Conservation (phyloP, 2,329 filamentous ascomycete species). For the Gnomoniopsis smithogilvyi region DNA sequence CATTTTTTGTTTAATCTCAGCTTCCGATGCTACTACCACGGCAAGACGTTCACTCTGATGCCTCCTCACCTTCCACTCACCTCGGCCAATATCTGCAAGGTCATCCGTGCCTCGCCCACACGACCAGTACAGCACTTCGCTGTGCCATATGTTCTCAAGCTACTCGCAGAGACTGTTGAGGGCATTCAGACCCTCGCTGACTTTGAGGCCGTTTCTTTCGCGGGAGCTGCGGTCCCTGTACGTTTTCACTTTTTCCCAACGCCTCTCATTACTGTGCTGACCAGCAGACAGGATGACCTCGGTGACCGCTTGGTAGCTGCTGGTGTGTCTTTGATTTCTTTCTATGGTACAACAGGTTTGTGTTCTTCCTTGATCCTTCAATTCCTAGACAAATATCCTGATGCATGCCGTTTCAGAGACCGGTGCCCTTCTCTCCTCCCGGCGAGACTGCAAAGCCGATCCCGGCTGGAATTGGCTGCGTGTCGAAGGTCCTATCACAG, state of each 20-base stretch:
- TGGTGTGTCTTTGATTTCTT: background rate
- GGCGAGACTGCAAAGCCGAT: background rate
- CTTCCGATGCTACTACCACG: background rate
- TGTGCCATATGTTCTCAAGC: background rate
- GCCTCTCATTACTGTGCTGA: background rate
- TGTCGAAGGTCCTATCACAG: background rate
- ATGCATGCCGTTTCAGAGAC: background rate
- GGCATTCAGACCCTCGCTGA: background rate
- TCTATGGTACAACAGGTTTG: background rate
- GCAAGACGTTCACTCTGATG: background rate
- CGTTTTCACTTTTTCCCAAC: background rate
- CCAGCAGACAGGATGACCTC: background rate
- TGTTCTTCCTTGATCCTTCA: background rate
- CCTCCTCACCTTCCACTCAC: background rate
- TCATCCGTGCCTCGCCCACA: background rate
- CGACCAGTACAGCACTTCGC: background rate
- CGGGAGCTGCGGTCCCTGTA: background rate
- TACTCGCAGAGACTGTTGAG: background rate
- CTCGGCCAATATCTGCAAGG: background rate
- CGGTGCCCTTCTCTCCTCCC: background rate
- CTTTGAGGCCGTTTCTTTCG: background rate
- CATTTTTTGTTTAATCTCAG: background rate
- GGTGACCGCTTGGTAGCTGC: background rate
- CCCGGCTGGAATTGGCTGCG: background rate
- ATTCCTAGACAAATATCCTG: background rate